A percentile compares a stretch with the other conserved stretches of the same genome.
These are phyloP conservation scores for Phellopilus nigrolimitatus DNA, from an alignment of 1,284 basidiomycete genomes.

Conservation along the genomic window DNA sequence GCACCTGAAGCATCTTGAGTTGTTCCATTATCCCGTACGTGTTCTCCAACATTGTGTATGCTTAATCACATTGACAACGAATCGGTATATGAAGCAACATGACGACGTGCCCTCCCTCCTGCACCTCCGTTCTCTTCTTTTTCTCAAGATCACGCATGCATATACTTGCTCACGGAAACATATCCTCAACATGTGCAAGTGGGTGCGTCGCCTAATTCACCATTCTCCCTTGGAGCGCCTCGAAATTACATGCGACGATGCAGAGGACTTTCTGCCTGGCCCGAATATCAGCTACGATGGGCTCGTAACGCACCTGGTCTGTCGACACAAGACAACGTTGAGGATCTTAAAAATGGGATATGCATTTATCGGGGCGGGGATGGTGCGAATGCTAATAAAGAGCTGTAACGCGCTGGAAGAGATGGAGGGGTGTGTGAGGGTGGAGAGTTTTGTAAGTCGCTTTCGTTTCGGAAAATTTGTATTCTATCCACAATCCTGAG, in stretches of 20 bases:
- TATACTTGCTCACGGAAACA: slow-evolving; percentile 1
- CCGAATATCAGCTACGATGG: slow-evolving; percentile 12
- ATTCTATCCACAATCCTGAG: background rate
- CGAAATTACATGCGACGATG: slow-evolving; percentile 9
- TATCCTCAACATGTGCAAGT: slow-evolving; percentile 8
- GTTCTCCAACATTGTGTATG: background rate
- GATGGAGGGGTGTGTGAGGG: slow-evolving; percentile 1
- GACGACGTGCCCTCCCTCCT: background rate
- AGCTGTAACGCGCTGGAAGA: slow-evolving; percentile 4
- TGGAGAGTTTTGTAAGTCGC: slow-evolving; percentile 1
- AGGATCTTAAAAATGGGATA: slow-evolving; percentile 1
- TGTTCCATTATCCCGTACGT: slow-evolving; percentile 15
- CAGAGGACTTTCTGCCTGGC: background rate
- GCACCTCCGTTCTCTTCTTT: background rate
- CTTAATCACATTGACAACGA: background rate
- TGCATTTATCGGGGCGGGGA: background rate
- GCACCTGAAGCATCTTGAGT: slow-evolving; percentile 3
- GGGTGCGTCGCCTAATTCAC: slow-evolving; percentile 7
- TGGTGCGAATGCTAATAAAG: background rate
- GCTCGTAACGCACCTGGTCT: slow-evolving; percentile 5
- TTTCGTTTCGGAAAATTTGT: background rate
- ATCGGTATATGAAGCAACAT: slow-evolving; percentile 1
- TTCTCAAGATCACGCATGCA: slow-evolving; percentile 6
- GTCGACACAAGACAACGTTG: background rate
- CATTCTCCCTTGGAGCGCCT: slow-evolving; percentile 1